Evolutionary conservation across 352 stramenopile species (phyloP).

Genomic region (Phytophthora agathidicida): DNA sequence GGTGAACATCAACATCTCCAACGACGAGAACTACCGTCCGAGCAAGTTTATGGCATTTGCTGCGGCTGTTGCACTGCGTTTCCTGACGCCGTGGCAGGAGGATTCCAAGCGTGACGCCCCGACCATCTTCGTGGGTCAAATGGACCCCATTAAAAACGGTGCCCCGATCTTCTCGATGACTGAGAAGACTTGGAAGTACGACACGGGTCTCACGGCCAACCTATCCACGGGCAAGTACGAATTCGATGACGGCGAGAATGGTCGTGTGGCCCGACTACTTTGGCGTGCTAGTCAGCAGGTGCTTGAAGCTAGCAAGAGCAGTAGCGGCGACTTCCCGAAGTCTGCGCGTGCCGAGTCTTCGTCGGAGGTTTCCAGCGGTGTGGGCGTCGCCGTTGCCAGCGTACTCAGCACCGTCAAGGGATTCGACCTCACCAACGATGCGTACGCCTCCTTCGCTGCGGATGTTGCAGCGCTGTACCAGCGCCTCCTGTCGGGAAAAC

Average conservation of each 20-base stretch:
- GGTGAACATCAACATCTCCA: constrained; percentile 22
- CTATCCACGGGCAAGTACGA: constrained; percentile 56
- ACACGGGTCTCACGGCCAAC: constrained; percentile 45
- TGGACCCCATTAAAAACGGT: constrained; percentile 50
- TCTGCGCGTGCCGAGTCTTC: constrained; percentile 30
- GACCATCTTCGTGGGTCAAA: constrained; percentile 47
- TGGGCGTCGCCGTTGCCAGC: constrained; percentile 44
- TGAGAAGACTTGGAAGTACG: constrained; percentile 57
- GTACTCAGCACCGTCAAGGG: constrained; percentile 41
- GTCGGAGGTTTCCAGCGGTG: constrained; percentile 28
- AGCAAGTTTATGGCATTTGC: constrained; percentile 58
- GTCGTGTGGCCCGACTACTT: constrained; percentile 29
- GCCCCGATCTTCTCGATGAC: constrained; percentile 32
- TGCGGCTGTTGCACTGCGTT: constrained; percentile 52
- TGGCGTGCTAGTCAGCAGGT: constrained; percentile 29
- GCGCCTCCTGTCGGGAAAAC: constrained; percentile 49
- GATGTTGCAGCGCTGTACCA: constrained; percentile 62
- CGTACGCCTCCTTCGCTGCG: constrained; percentile 47
- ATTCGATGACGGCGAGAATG: constrained; percentile 49
- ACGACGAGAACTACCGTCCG: constrained; percentile 30
- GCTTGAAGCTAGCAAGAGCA: constrained; percentile 44
- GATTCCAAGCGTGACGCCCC: constrained; percentile 19
- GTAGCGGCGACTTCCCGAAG: constrained; percentile 41
- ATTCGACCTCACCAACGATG: constrained; percentile 49
- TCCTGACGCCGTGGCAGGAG: constrained; percentile 47